These are phyloP conservation scores for Kuraishia cidri DNA, from an alignment of 805 yeast genomes.

Conservation along the genomic window DNA sequence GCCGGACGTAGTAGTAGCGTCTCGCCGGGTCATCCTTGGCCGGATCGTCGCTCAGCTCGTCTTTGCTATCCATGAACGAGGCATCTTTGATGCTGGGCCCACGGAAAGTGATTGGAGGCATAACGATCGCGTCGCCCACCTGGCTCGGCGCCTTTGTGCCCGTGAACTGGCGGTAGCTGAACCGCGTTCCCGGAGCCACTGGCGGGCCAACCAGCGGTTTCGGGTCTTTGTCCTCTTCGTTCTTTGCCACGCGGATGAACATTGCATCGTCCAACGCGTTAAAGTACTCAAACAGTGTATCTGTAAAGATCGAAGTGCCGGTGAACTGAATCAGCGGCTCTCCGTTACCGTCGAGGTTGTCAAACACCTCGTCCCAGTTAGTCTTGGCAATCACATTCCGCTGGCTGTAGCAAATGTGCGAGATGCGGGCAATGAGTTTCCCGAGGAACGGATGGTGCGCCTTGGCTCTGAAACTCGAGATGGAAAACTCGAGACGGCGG, in stretches of 20 bases:
- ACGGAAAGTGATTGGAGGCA: constrained; percentile 20
- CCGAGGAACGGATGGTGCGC: constrained; percentile 24
- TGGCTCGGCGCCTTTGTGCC: constrained; percentile 1
- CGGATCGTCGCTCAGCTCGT: not conserved
- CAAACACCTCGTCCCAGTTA: constrained; percentile 19
- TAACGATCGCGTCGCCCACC: constrained; percentile 6
- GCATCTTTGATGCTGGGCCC: constrained; percentile 25
- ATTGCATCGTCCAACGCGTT: constrained; percentile 11
- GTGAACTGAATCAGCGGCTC: constrained; percentile 21
- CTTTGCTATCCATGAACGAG: constrained; percentile 18
- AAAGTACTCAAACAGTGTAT: constrained; percentile 21
- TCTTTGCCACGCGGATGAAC: constrained; percentile 7
- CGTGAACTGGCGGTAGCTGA: constrained; percentile 1
- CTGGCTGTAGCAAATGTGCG: constrained; percentile 16
- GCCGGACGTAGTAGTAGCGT: constrained; percentile 1
- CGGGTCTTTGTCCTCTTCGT: not conserved
- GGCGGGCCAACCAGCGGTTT: constrained; percentile 5
- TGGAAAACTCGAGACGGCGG: constrained; percentile 19
- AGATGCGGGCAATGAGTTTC: constrained; percentile 20
- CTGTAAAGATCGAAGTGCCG: constrained; percentile 24
- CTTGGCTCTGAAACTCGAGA: constrained; percentile 17
- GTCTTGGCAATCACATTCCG: constrained; percentile 11
- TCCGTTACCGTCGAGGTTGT: constrained; percentile 21
- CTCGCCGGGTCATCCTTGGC: not conserved
- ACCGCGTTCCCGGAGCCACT: not conserved